Base-by-base conservation (phyloP, 2,329 filamentous ascomycete species). In the Phoma sp. region DNA sequence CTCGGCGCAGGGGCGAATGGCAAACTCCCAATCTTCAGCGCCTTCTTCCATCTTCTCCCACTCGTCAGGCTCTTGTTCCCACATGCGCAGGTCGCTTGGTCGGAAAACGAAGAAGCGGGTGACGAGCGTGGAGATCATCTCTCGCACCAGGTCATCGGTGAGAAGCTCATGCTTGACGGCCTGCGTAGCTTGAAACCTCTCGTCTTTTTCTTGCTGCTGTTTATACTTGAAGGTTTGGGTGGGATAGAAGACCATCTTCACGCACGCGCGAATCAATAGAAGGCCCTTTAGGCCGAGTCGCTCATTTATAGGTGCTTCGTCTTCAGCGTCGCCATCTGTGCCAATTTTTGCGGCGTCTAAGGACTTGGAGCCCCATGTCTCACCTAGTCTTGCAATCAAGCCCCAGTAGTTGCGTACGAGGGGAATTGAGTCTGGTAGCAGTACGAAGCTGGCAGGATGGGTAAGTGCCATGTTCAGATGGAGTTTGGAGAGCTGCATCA, bases 1-100 rank as follows among this genome's bases (percentile, higher is more conserved):
- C 75, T 99, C 95, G 0, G 95, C 89, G 71, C 93, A 98, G 2
- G 93, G 91, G 26, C 93, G 87, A 47, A 98, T 88, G 53, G 93
- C 91, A 79, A 93, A 97, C 68, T 98, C 92, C 83, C 90, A 98
- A 55, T 74, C 74, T 63, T 92, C 90, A 29, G 90, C 87, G 56
- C 88, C 90, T 67, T 96, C 92, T 78, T 97, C 92, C 66, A 89
- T 87, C 60, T 90, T 88, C 74, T 97, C 93, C 93, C 95, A 99
- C 47, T 96, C 92, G 73, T 99, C 92, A 0, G 93, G 92, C 53
- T 96, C 92, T 68, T 96, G 89, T 70, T 96, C 89, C 95, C 95
- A 99, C 53, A 92, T 89, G 57, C 92, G 87, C 1, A 98, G 83
- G 74, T 99, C 95, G 45, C 87, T 86, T 54, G 89, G 85, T 28